Conservation (phyloP, 2,329 filamentous ascomycete genomes). For the Seiridium unicorne region DNA sequence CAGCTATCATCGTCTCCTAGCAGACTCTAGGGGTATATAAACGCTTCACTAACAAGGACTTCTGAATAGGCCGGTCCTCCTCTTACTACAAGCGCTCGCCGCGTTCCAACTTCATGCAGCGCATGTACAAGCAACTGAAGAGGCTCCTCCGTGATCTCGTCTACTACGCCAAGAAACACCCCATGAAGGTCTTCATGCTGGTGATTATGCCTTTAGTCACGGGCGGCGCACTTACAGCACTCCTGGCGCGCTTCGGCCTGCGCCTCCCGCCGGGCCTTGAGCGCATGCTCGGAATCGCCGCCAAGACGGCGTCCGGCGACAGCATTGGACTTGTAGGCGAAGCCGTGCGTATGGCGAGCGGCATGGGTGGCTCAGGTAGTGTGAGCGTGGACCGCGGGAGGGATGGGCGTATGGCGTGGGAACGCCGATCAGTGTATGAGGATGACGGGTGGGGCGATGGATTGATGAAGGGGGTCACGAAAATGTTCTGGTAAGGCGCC, state of each 20-base stretch:
- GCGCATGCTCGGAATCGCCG: slow-evolving; percentile 55
- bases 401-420: slow-evolving; percentile 34
- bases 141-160: slow-evolving; percentile 77
- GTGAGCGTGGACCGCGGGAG: slow-evolving; percentile 33
- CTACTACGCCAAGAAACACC: slow-evolving; percentile 79
- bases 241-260: slow-evolving; percentile 78
- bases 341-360: slow-evolving; percentile 52
- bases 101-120: slow-evolving; percentile 73
- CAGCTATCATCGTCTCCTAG: background rate
- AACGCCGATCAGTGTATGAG: slow-evolving; percentile 32
- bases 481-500: slow-evolving; percentile 8
- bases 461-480: slow-evolving; percentile 15
- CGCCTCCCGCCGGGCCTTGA: slow-evolving; percentile 66
- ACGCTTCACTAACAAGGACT: no score
- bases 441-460: slow-evolving; percentile 20
- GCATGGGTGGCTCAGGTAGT: slow-evolving; percentile 20
- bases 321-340: slow-evolving; percentile 51
- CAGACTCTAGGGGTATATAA: no score
- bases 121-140: slow-evolving; percentile 72
- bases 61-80: slow-evolving; percentile 46
- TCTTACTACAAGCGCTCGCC: slow-evolving; percentile 80
- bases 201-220: slow-evolving; percentile 86
- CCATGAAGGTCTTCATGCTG: slow-evolving; percentile 82
- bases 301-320: slow-evolving; percentile 45
- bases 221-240: slow-evolving; percentile 74